phyloP scores from a whole-genome alignment of 2,329 filamentous ascomycete genomes.

The Myriosclerotinia scirpicola region DNA sequence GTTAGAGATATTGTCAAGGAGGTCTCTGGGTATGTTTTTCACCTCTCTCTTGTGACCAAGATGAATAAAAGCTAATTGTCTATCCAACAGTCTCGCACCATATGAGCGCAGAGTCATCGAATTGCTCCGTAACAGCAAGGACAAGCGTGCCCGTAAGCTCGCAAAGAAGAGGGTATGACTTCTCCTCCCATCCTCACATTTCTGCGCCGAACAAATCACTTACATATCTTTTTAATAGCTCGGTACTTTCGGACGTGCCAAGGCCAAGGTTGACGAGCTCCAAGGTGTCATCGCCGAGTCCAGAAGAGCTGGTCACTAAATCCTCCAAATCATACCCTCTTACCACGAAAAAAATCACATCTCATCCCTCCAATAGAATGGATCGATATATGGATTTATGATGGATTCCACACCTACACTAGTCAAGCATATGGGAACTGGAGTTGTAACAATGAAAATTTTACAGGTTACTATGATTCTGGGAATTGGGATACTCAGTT shows the following conservation, averaged over 20 bases:
- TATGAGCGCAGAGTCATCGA: conserved; percentile 99
- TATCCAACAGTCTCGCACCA: conserved; percentile 66
- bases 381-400: conserved; percentile 11
- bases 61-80: conserved; percentile 24
- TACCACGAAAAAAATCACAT: conserved; percentile 22
- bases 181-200: neutral
- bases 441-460: conserved; percentile 33
- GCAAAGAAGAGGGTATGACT: conserved; percentile 91
- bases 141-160: conserved; percentile 98
- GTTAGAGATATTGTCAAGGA: conserved; percentile 98
- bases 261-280: conserved; percentile 99
- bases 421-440: conserved; percentile 21
- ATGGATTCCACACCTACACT: conserved; percentile 7
- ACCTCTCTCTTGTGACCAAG: conserved; percentile 1
- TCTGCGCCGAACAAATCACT: conserved; percentile 9
- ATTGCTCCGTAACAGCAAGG: conserved; percentile 97
- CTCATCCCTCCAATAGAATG: conserved; percentile 39
- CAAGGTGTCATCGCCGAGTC: conserved; percentile 96
- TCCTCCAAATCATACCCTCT: conserved; percentile 29
- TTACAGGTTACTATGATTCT: conserved; percentile 25
- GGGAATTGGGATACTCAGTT: conserved; percentile 27
- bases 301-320: conserved; percentile 74
- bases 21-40: conserved; percentile 77
- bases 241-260: conserved; percentile 97
- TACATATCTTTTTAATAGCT: conserved; percentile 55